Evolutionary conservation across 495 filamentous ascomycete species (phyloP).

Genomic region (Penicillium antarcticum): DNA sequence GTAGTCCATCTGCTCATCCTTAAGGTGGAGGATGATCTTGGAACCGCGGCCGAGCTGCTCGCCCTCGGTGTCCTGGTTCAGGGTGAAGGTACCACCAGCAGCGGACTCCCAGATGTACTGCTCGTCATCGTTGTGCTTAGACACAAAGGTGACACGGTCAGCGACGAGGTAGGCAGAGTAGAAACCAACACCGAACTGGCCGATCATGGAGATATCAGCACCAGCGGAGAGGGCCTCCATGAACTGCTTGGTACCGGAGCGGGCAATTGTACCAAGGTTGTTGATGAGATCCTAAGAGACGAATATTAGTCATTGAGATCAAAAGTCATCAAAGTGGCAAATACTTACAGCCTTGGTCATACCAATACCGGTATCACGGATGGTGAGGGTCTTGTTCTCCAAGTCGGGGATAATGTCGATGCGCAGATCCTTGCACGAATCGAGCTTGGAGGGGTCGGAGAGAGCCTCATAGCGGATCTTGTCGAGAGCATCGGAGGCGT

Average conservation of each 20-base stretch:
- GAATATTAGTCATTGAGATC: background rate
- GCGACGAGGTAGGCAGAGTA: constrained; percentile 99
- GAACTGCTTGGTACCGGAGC: constrained; percentile 99
- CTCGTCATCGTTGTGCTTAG: constrained; percentile 99
- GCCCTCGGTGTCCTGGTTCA: constrained; percentile 85
- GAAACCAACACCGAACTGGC: constrained; percentile 99
- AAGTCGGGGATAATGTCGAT: constrained; percentile 98
- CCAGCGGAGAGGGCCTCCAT: constrained; percentile 98
- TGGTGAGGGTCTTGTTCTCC: constrained; percentile 94
- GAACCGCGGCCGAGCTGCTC: constrained; percentile 90
- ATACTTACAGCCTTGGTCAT: constrained; percentile 98
- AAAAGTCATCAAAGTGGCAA: background rate
- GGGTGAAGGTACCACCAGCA: constrained; percentile 95
- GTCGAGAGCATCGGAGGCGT: constrained; percentile 96
- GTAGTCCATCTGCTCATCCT: constrained; percentile 98
- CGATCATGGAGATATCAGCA: constrained; percentile 99
- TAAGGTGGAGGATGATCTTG: constrained; percentile 96
- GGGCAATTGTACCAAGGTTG: constrained; percentile 99
- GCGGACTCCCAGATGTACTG: constrained; percentile 99
- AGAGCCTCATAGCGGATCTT: constrained; percentile 99
- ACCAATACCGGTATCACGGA: constrained; percentile 97
- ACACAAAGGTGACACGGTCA: constrained; percentile 90
- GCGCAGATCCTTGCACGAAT: constrained; percentile 91
- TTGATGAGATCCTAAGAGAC: constrained; percentile 85
- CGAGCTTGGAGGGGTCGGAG: constrained; percentile 95